These are phyloP conservation scores for Phytophthora pini DNA, from an alignment of 352 stramenopile genomes.

Conservation along the genomic window DNA sequence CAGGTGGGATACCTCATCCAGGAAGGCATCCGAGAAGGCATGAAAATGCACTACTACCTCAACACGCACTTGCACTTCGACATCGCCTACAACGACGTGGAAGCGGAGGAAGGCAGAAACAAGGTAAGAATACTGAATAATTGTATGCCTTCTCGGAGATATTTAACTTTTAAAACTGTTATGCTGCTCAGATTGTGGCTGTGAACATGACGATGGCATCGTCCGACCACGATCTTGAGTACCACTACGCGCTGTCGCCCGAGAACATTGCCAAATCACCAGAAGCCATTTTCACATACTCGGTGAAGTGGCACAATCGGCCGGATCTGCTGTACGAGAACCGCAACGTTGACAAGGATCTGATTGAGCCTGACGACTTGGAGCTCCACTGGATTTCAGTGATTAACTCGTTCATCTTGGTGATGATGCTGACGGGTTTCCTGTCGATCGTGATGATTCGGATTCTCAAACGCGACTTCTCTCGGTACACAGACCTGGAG, in stretches of 20 bases:
- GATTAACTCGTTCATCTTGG: conserved; percentile 98
- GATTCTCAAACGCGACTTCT: conserved; percentile 98
- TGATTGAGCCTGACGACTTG: conserved; percentile 56
- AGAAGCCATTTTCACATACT: conserved; percentile 94
- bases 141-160: no score
- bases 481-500: conserved; percentile 96
- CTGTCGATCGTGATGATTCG: conserved; percentile 97
- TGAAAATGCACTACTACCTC: conserved; percentile 90
- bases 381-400: conserved; percentile 98
- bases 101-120: conserved; percentile 88
- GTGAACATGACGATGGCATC: conserved; percentile 76
- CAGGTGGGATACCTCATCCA: conserved; percentile 94
- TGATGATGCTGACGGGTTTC: conserved; percentile 97
- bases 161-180: not conserved
- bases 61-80: conserved; percentile 97
- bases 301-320: conserved; percentile 94
- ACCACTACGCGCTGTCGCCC: conserved; percentile 60
- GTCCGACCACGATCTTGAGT: conserved; percentile 60
- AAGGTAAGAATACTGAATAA: conserved; percentile 36
- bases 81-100: conserved; percentile 92
- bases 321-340: conserved; percentile 89
- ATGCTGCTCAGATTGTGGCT: conserved; percentile 57
- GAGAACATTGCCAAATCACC: conserved; percentile 48
- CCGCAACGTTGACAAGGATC: conserved; percentile 81
- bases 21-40: conserved; percentile 50